Base-by-base conservation (phyloP, 495 filamentous ascomycete genomes). In the Pseudotulostoma volvatum region DNA sequence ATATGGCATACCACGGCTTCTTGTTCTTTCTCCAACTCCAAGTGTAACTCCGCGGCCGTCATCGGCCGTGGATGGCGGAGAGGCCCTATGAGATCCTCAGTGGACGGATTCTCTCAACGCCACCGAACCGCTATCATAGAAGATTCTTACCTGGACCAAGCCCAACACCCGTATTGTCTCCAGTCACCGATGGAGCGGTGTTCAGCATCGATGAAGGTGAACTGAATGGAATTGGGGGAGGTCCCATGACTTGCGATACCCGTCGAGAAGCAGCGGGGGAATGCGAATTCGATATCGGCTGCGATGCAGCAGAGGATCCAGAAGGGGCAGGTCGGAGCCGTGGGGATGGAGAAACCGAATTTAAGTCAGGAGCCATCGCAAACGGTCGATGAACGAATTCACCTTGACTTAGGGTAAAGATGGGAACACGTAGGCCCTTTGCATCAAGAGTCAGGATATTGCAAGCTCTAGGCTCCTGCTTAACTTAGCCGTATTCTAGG, bases 1-100 rank as follows among this genome's bases (percentile, higher is more conserved):
- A n/a, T n/a, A 18, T n/a, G 25, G 62, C 73, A 39, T 69, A 88
- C 87, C 49, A 93, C 77, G n/a, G 83, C 79, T 55, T 95, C 87
- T 51, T 95, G 87, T 50, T 93, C 87, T 51, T 87, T 84, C 60
- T 95, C 87, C 28, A 93, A 66, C 55, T 87, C 73, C 44, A 79
- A 59, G 58, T 93, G 84, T 30, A 95, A 63, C 51, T 93, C 87
- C 1, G 81, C 81, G 7, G 84, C 77, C 0, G 87, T 93, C 43
- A 93, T 55, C 0, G 85, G 87, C 34, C 81, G 70, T 0, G 86
- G 84, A 46, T 88, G 85, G 47, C 87, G 75, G 44, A 85, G 41
- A 43, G 72, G 84, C 14, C 70, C 84, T 57, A 36, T 34, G 45
- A 14, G n/a, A n/a, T n/a, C n/a, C n/a, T n/a, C n/a, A n/a, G n/a